Percentiles rank a stretch among this genome's conserved stretches.
Evolutionary conservation across 2,329 filamentous ascomycete species (phyloP).

Genomic region (Cladosporium cucumerinum): DNA sequence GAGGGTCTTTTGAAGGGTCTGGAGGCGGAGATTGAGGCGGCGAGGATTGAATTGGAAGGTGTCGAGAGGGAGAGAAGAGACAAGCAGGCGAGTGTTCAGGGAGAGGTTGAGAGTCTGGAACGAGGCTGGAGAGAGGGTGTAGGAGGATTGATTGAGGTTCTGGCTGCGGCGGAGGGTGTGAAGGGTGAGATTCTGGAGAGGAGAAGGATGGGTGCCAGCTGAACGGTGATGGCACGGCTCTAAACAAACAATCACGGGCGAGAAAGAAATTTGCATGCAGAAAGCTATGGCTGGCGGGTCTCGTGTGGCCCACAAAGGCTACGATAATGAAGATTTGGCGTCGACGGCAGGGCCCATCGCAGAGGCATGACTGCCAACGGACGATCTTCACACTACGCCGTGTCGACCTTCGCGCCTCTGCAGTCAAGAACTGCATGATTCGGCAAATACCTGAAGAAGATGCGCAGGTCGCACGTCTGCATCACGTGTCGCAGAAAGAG

Average conservation of each 20-base stretch:
- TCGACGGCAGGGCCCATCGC: neutral
- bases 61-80: slow-evolving; percentile 67
- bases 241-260: neutral
- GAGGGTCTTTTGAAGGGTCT: slow-evolving; percentile 67
- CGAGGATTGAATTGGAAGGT: slow-evolving; percentile 67
- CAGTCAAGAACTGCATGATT: neutral
- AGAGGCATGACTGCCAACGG: neutral
- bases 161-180: slow-evolving; percentile 75
- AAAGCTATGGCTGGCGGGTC: neutral
- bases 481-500: neutral
- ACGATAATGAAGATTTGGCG: neutral
- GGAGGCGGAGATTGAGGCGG: slow-evolving; percentile 70
- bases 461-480: neutral
- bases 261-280: neutral
- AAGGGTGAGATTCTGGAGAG: slow-evolving; percentile 64
- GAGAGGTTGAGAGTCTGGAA: slow-evolving; percentile 71
- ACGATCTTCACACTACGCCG: neutral
- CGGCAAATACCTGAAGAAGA: neutral
- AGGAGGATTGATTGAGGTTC: slow-evolving; percentile 76
- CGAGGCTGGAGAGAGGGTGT: slow-evolving; percentile 77
- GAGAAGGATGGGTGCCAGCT: slow-evolving; percentile 45
- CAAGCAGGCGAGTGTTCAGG: slow-evolving; percentile 67
- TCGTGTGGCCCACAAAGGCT: neutral
- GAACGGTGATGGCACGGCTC: slow-evolving; percentile 15
- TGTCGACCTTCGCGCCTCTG: neutral